Evolutionary conservation across 129 eudicot genomes (phyloP), one percentile per base, ranked within the genome.

Genomic region (Cynara cardunculus): DNA sequence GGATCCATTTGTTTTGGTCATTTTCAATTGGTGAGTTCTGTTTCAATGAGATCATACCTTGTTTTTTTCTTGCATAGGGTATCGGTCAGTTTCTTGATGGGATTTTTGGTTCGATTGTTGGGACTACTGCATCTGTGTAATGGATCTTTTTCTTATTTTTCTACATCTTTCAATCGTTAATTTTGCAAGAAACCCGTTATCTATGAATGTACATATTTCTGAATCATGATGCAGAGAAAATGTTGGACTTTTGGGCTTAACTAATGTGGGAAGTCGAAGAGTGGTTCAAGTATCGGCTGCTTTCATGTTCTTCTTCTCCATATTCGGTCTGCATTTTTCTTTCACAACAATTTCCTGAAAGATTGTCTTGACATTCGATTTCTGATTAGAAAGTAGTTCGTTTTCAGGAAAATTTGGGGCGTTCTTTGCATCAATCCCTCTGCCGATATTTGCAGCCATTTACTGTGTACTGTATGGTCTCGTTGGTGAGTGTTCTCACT

Each of bases 241-340:
- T 83, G 93, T 92, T 71, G 99, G 99, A 28, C 97, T 95, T 84
- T 94, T 95, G 62, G 99, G 97, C 24, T 80, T 92, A 32, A 95
- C 99, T 70, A 93, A 86, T 56, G 97, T 95, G 24, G 99, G 99
- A 65, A 95, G 99, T 87, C 89, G 99, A 81, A 95, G 99, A 87
- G 99, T 88, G 13, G 95, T 95, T 62, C 97, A 95, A 87, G 85
- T 92, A 35, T 95, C 99, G 24, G 86, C 97, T 25, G 93, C 88
- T 82, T 95, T 95, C 97, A 95, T 95, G 99, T 78, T 95, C 75
- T 92, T 95, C 85, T 95, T 95, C 90, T 90, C 99, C 37, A 92
- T 95, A 86, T 92, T 95, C 31, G 99, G 97, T 95, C 81, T 2
- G 88, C 67, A 31, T 32, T n/a, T 39, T 22, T 75, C 69, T 49